Base-by-base conservation (phyloP, 306 rosid genomes). In the Prunus salicina region DNA sequence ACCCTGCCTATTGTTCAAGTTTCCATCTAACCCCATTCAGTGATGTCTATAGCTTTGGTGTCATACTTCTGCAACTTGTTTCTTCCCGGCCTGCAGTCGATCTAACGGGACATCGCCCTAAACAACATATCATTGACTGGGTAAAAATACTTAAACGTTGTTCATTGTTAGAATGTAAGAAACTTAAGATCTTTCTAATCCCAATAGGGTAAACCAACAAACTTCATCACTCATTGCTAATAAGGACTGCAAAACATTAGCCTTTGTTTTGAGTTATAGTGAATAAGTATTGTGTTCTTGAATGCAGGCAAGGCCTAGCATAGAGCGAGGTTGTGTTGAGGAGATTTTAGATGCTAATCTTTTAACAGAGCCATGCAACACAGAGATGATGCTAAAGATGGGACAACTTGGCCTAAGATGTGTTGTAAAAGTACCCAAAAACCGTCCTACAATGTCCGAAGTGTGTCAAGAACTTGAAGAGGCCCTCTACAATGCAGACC, bases 41-140 rank as follows among this genome's bases (percentile, higher is more conserved):
- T 50, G 98, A 93, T 38, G 96, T 93, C 27, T 93, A 83, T 53
- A 90, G 96, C 86, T 91, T 93, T 51, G 98, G 97, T 51, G 77
- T 93, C 74, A 91, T 93, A 49, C 93, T 90, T 46, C 67, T 93
- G 58, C 97, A 93, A 74, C 98, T 93, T 66, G 62, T 91, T 60
- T 79, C 93, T 6, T 91, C 91, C 51, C 84, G 91, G 70, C 98
- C 93, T 32, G 93, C 84, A 0, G 85, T 93, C 50, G 87, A 84
- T 74, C 3, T 71, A 2, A 67, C 82, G 18, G 74, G 52, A 55
- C 62, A 71, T 32, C 78, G 68, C n/a, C 79, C 86, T 6, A 75
- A 58, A 41, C 76, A 82, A 28, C 93, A 93, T 71, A 82, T 93
- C 50, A 77, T 86, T 53, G 88, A 90, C 14, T 91, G 97, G 98